phyloP scores from a whole-genome alignment of 805 yeast species.

The Clavispora vitiphila region DNA sequence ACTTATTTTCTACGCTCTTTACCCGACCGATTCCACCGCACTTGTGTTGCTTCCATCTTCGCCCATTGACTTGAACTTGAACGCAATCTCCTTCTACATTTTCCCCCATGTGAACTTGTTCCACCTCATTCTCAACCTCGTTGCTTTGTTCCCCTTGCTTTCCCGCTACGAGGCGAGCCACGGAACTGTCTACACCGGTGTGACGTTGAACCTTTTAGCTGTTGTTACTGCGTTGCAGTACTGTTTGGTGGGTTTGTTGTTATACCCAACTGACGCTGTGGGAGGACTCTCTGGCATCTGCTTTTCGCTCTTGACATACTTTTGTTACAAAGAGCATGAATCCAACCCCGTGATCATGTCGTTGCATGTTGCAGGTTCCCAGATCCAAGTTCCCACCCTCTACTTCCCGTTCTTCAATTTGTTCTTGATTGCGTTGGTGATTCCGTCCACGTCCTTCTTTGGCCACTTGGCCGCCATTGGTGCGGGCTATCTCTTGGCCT shows the following conservation, averaged over 20 bases:
- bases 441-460: conserved; percentile 65
- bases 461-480: conserved; percentile 69
- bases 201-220: conserved; percentile 68
- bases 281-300: conserved; percentile 73
- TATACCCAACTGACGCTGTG: conserved; percentile 50
- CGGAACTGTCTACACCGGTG: conserved; percentile 84
- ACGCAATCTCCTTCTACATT: conserved; percentile 65
- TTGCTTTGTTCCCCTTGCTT: conserved; percentile 55
- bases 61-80: conserved; percentile 40
- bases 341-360: conserved; percentile 36
- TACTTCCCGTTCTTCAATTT: conserved; percentile 51
- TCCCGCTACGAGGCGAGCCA: conserved; percentile 62
- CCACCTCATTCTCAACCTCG: conserved; percentile 58
- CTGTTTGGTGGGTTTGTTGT: conserved; percentile 44
- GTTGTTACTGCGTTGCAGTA: conserved; percentile 63
- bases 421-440: conserved; percentile 42
- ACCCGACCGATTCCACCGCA: conserved; percentile 10
- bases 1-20: conserved; percentile 37
- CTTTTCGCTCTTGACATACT: conserved; percentile 61
- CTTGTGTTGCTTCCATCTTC: conserved; percentile 41
- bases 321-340: conserved; percentile 43
- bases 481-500: conserved; percentile 60
- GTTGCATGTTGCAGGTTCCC: conserved; percentile 27
- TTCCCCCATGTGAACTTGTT: conserved; percentile 57
- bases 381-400: conserved; percentile 52